Base-by-base conservation (phyloP, 345 rosid genomes). In the Arabis hirsuta region DNA sequence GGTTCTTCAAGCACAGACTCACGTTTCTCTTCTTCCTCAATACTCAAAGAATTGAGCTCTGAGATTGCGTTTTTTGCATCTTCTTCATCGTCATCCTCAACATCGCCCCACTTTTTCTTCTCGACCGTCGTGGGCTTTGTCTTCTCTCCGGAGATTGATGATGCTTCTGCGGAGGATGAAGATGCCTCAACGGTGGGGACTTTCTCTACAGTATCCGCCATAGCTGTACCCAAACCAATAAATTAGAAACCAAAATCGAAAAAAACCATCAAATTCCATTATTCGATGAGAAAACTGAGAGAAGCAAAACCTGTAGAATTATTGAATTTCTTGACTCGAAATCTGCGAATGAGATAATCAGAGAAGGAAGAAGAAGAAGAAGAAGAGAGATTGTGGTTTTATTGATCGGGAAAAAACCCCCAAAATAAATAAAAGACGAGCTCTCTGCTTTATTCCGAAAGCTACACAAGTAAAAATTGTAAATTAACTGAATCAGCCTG, bases 1-100 rank as follows among this genome's bases (percentile, higher is more conserved):
- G 97, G 93, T 13, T 89, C 99, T 7, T 95, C 96, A 4, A 90
- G 91, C 47, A 83, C 83, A 62, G 84, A 73, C 43, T 86, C 84
- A 14, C 24, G 71, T 58, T 77, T 80, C 80, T 87, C 83, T 36
- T 71, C 76, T 5, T 86, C 96, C 22, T 85, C 82, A 24, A 95
- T 82, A 6, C 56, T 57, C 66, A 91, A 62, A 4, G 79, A 73
- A 6, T 73, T 89, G 4, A 89, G 83, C 13, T 81, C 76, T 0
- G 81, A 67, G 9, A 82, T 59, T 1, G 75, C 76, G 54, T 6
- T 7, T 6, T 48, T 52, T 22, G 75, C 59, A 48, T 85, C 90
- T 65, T 81, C 87, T 22, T 62, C 76, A 27, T 66, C 77, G 0
- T 82, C 77, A 2, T 81, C 98, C 7, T 87, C 97, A 26, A 78